Conservation (phyloP, 768 basidiomycete genomes). For the Infundibulicybe gibba region DNA sequence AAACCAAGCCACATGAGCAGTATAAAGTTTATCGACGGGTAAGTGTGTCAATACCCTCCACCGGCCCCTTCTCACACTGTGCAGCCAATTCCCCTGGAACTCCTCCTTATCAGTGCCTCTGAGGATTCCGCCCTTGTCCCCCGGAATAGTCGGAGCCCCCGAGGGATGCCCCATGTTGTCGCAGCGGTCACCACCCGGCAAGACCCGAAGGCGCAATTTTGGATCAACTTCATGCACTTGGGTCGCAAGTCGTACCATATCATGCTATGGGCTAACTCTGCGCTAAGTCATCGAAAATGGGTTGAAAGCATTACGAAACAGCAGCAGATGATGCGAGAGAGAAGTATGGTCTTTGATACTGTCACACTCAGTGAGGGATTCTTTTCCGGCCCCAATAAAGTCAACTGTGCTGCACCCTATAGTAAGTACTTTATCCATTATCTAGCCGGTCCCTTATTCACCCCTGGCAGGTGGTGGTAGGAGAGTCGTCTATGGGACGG, state of each 20-base stretch:
- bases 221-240: conserved; percentile 91
- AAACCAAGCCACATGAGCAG: conserved; percentile 90
- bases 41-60: conserved; percentile 20
- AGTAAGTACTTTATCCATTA: conserved; percentile 53
- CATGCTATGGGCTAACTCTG: conserved; percentile 87
- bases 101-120: conserved; percentile 76
- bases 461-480: conserved; percentile 62
- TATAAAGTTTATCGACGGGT: conserved; percentile 93
- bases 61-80: not conserved
- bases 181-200: conserved; percentile 51
- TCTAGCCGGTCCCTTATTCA: conserved; percentile 5
- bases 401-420: conserved; percentile 87
- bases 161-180: conserved; percentile 33
- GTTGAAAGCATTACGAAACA: conserved; percentile 88
- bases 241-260: conserved; percentile 91
- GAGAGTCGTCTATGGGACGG: conserved; percentile 93
- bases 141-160: conserved; percentile 35
- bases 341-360: conserved; percentile 86
- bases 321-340: conserved; percentile 79
- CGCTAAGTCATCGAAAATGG: conserved; percentile 89
- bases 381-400: conserved; percentile 80
- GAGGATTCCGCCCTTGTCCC: conserved; percentile 64
- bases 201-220: conserved; percentile 78
- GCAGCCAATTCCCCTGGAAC: conserved; percentile 94
- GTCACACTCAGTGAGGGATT: conserved; percentile 83